These are phyloP conservation scores for Salix exigua DNA, from an alignment of 345 rosid species.

Conservation along the genomic window DNA sequence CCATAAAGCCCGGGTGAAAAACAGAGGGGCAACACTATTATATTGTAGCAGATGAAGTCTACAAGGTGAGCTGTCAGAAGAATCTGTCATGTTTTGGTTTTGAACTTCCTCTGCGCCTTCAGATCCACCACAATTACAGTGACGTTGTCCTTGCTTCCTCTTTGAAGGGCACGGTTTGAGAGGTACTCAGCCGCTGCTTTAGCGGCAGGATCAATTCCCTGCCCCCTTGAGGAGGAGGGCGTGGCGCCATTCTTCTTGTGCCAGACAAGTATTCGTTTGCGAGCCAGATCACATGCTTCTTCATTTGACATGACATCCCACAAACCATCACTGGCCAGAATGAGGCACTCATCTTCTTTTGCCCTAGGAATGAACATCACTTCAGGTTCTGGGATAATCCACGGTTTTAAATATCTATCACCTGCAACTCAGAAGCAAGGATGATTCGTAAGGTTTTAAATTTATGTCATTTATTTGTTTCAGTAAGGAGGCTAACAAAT, in stretches of 20 bases:
- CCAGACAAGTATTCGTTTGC: constrained; percentile 78
- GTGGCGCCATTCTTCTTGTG: constrained; percentile 68
- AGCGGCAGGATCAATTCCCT: constrained; percentile 67
- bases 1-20: constrained; percentile 34
- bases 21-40: constrained; percentile 27
- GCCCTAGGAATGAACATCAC: constrained; percentile 73
- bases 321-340: constrained; percentile 86
- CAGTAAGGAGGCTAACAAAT: background rate
- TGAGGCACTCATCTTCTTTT: constrained; percentile 87
- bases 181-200: constrained; percentile 92
- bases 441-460: background rate
- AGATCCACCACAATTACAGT: constrained; percentile 78
- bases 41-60: constrained; percentile 11
- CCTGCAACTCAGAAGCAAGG: constrained; percentile 45
- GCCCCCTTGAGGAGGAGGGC: constrained; percentile 44
- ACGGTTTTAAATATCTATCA: constrained; percentile 89
- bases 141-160: constrained; percentile 90
- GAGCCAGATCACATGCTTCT: constrained; percentile 86
- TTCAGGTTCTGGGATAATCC: constrained; percentile 95
- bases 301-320: constrained; percentile 97
- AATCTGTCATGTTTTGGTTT: constrained; percentile 50
- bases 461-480: background rate
- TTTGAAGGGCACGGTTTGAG: constrained; percentile 69
- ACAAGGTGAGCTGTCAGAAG: background rate
- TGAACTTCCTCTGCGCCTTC: constrained; percentile 90